Conservation (phyloP, 495 filamentous ascomycete species). For the Apodospora peruviana region DNA sequence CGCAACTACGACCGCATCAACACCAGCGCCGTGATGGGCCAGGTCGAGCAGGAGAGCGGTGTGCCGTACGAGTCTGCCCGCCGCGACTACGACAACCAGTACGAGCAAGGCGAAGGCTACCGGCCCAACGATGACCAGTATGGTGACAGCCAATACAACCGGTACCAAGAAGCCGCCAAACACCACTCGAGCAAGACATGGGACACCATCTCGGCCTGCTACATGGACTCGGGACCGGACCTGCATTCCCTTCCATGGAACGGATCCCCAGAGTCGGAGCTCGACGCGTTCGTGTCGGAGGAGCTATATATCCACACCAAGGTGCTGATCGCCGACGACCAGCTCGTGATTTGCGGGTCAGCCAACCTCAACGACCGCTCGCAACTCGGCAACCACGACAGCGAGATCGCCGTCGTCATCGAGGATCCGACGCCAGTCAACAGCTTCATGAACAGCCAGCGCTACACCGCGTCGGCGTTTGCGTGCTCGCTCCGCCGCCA, state of each 20-base stretch:
- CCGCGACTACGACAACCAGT: constrained; percentile 56
- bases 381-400: constrained; percentile 81
- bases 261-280: constrained; percentile 64
- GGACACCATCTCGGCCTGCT: constrained; percentile 75
- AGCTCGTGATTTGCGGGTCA: constrained; percentile 81
- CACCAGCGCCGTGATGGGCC: constrained; percentile 54
- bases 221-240: constrained; percentile 76
- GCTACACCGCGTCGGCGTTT: constrained; percentile 70
- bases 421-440: constrained; percentile 63
- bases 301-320: constrained; percentile 94
- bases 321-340: constrained; percentile 89
- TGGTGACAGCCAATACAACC: constrained; percentile 36
- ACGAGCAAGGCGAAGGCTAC: constrained; percentile 22
- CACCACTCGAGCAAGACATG: constrained; percentile 50
- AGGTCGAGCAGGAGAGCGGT: constrained; percentile 61
- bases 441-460: constrained; percentile 65
- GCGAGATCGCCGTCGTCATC: constrained; percentile 35
- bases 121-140: constrained; percentile 13
- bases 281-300: constrained; percentile 86
- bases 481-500: constrained; percentile 77
- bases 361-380: constrained; percentile 95
- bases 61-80: constrained; percentile 70
- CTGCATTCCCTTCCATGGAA: constrained; percentile 78
- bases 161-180: constrained; percentile 65
- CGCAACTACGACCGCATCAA: constrained; percentile 92